These are phyloP conservation scores for Rhododendron mucronatum DNA, from an alignment of 148 eudicot genomes.

Conservation along the genomic window DNA sequence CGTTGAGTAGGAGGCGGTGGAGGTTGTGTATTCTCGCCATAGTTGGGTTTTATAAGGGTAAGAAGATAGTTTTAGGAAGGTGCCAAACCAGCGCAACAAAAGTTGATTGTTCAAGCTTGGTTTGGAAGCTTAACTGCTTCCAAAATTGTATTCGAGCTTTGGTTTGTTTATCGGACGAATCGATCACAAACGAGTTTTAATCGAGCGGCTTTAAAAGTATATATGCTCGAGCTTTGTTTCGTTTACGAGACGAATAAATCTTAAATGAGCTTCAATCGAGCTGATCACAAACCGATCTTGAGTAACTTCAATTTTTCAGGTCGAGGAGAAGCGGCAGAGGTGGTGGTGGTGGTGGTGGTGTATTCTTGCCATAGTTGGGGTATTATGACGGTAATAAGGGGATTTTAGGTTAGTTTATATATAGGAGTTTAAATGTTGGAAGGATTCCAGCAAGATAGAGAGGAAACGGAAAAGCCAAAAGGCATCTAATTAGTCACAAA, in stretches of 20 bases:
- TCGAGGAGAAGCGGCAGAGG: neutral
- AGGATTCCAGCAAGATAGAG: slow-evolving; percentile 15
- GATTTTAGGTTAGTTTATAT: neutral
- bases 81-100: neutral
- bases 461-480: neutral
- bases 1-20: neutral
- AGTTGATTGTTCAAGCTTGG: neutral
- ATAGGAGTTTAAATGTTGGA: neutral
- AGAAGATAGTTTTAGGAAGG: neutral
- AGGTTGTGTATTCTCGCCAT: neutral
- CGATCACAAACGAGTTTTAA: too few species aligned
- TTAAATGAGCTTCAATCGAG: neutral
- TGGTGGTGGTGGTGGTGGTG: neutral
- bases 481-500: slow-evolving; percentile 6
- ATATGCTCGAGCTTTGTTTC: neutral
- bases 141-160: neutral
- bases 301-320: neutral
- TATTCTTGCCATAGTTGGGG: neutral
- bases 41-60: neutral
- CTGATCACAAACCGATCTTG: neutral
- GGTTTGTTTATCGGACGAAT: neutral
- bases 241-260: neutral
- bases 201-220: neutral
- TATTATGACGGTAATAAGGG: neutral
- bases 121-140: neutral